Evolutionary conservation across 208 protist species (phyloP), one percentile per base, ranked within the genome.

Genomic region (Crithidia fasciculata): DNA sequence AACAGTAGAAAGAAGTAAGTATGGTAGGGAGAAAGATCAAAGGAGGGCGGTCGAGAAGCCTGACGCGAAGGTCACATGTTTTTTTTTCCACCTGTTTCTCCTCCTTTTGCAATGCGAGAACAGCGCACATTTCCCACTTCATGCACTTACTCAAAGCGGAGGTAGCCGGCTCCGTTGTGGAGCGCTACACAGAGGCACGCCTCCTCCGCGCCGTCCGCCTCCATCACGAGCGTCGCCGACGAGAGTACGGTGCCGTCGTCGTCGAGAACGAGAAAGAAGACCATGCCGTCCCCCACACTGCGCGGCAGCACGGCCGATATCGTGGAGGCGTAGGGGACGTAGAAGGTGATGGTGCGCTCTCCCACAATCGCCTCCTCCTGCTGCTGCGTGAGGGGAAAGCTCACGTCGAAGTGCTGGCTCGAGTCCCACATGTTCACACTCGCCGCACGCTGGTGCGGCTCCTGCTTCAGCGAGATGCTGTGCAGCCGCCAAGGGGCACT

Each of bases 251-350:
- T 74, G 15, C 56, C 74, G 54, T 80, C 74, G 0, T 80, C 68
- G 53, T 80, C 74, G 3, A 80, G 41, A 39, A 80, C 45, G 19
- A 80, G 74, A n/a, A 80, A 80, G 40, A 80, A 80, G 47, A 74
- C 62, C 61, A 80, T 74, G 0, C 74, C 68, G n/a, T 59, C 8
- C 18, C 18, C 44, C 4, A 12, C 54, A 13, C 54, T 10, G 55
- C 74, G 74, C 18, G 62, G 60, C 54, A 80, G 58, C 28, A 74
- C 62, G 28, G 68, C 47, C 0, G 58, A 53, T 15, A 44, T 53
- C 3, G 62, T 54, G 19, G 45, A 10, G 5, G 61, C 61, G n/a
- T 71, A 50, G 12, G 74, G 74, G 10, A n/a, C 54, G 41, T 74
- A 74, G 44, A 80, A 74, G 16, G 74, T 59, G 10, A 80, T 70